A percentile compares a stretch with the other conserved stretches of the same genome.
Evolutionary conservation across 176 grass and related monocot genomes (phyloP).

Genomic region (Alloteropsis semialata): DNA sequence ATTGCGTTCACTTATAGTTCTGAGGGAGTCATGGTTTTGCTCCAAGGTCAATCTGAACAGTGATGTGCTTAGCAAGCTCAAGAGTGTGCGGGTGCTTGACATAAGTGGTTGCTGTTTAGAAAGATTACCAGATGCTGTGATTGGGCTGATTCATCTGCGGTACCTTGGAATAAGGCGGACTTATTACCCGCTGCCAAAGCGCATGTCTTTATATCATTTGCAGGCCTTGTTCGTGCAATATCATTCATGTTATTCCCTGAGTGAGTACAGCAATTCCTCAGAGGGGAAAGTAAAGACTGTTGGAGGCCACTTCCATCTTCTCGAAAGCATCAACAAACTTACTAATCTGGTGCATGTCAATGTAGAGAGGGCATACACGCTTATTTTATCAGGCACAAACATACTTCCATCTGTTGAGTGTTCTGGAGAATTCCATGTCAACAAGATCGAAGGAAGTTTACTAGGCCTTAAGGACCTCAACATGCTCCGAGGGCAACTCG

Average conservation of each 20-base stretch:
- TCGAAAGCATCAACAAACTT: slow-evolving; percentile 7
- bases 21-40: slow-evolving; percentile 14
- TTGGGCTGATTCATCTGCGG: slow-evolving; percentile 21
- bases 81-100: slow-evolving; percentile 28
- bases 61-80: slow-evolving; percentile 12
- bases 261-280: neutral
- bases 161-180: slow-evolving; percentile 18
- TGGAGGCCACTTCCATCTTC: slow-evolving; percentile 12
- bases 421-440: slow-evolving; percentile 31
- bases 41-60: neutral
- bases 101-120: slow-evolving; percentile 12
- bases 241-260: slow-evolving; percentile 8
- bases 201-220: slow-evolving; percentile 25
- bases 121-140: slow-evolving; percentile 14
- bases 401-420: neutral
- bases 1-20: slow-evolving; percentile 10
- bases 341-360: slow-evolving; percentile 21
- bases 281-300: neutral
- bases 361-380: slow-evolving; percentile 20
- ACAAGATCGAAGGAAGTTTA: slow-evolving; percentile 10
- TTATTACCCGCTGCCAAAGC: slow-evolving; percentile 8
- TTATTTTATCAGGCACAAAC: neutral
- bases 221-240: slow-evolving; percentile 27
- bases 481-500: neutral
- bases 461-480: slow-evolving; percentile 16